phyloP scores from a whole-genome alignment of 169 alveolate species.

The Eimeria necatrix region DNA sequence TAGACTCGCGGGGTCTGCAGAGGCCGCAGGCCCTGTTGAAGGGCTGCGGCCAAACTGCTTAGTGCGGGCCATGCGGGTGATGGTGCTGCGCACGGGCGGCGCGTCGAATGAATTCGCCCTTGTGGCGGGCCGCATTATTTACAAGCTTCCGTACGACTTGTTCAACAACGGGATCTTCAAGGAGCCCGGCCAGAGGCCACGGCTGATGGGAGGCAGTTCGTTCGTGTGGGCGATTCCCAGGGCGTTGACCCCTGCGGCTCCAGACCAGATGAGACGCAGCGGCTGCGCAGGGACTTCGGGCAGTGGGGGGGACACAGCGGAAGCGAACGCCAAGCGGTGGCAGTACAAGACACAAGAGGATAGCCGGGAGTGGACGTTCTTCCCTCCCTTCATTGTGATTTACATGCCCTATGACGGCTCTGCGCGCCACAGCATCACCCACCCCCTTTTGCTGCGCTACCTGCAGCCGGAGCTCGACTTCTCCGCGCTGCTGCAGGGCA shows the following conservation, averaged over 20 bases:
- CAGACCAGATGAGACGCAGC: slow-evolving; percentile 18
- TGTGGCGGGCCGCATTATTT: slow-evolving; percentile 50
- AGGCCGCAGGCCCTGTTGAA: slow-evolving; percentile 9
- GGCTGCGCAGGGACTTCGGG: neutral
- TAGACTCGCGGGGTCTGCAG: neutral
- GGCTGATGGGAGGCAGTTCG: neutral
- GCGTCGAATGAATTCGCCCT: slow-evolving; percentile 50
- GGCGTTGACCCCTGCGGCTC: slow-evolving; percentile 37
- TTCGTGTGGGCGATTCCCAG: slow-evolving; percentile 67
- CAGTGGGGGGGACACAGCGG: neutral
- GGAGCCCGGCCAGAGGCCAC: neutral
- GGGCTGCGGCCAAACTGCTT: slow-evolving; percentile 59
- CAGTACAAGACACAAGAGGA: slow-evolving; percentile 62
- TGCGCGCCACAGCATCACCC: slow-evolving; percentile 1
- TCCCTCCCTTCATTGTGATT: slow-evolving; percentile 76
- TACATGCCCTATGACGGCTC: slow-evolving; percentile 61
- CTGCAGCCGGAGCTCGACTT: slow-evolving; percentile 79
- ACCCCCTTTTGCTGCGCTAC: slow-evolving; percentile 71
- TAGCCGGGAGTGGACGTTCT: slow-evolving; percentile 72
- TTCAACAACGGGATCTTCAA: slow-evolving; percentile 3
- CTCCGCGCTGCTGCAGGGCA: slow-evolving; percentile 34
- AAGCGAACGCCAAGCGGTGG: slow-evolving; percentile 61
- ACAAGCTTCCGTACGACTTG: slow-evolving; percentile 77
- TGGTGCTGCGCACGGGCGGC: slow-evolving; percentile 57
- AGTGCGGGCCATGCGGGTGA: slow-evolving; percentile 70